These are phyloP conservation scores for Physocladia obscura DNA, from an alignment of 192 early-diverging fungal species.

Conservation along the genomic window DNA sequence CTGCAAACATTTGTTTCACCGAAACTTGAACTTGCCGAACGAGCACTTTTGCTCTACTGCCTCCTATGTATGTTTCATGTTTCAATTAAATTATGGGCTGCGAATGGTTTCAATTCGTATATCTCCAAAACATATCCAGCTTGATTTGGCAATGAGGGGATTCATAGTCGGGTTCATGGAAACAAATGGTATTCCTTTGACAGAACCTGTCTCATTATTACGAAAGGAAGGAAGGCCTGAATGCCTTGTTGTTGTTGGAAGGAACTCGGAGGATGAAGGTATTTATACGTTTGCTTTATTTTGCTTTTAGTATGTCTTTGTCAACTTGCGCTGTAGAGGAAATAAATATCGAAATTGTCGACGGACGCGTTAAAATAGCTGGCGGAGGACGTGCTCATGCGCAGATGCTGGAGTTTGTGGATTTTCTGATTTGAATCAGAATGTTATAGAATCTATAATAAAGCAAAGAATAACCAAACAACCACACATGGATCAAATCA, in stretches of 20 bases:
- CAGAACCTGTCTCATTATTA: conserved; percentile 6
- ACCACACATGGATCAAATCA: too few relatives aligned
- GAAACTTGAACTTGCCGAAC: not conserved
- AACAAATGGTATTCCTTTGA: conserved; percentile 3
- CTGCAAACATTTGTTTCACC: conserved; percentile 2
- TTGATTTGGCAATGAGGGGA: not conserved
- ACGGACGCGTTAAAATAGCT: not conserved
- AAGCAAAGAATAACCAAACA: too few relatives aligned
- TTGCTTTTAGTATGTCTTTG: not conserved
- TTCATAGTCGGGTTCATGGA: conserved; percentile 1
- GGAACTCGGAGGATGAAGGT: not conserved
- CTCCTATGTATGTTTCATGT: conserved; percentile 22
- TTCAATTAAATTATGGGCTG: conserved; percentile 12
- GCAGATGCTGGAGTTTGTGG: conserved; percentile 18
- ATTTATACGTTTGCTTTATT: not conserved
- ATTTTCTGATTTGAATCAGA: not conserved
- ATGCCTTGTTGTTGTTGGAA: not conserved
- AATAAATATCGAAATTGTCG: conserved; percentile 20
- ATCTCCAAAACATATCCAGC: not conserved
- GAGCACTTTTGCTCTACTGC: not conserved
- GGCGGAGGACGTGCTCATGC: conserved; percentile 10
- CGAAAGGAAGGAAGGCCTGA: not conserved
- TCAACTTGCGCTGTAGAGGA: not conserved
- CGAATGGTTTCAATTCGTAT: conserved; percentile 16
- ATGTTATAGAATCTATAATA: too few relatives aligned